These are phyloP conservation scores for Aureobasidium pullulans DNA, from an alignment of 2,329 filamentous ascomycete genomes.

Conservation along the genomic window DNA sequence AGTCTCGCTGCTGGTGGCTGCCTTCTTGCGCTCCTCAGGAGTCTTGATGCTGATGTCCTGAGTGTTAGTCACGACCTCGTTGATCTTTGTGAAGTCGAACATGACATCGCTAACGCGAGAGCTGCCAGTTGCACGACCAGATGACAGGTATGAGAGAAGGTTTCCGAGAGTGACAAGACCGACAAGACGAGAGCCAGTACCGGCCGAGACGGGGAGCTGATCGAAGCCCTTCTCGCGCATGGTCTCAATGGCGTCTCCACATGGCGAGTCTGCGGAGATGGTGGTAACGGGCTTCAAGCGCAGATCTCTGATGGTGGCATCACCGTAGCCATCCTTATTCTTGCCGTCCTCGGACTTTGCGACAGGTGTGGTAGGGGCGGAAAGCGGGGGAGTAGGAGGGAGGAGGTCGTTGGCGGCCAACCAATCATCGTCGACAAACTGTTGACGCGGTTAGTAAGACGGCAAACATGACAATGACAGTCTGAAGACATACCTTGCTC, in stretches of 20 bases:
- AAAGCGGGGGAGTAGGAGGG: slow-evolving; percentile 48
- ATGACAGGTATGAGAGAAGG: slow-evolving; percentile 81
- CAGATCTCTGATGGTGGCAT: slow-evolving; percentile 72
- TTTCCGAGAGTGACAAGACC: slow-evolving; percentile 94
- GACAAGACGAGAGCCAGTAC: slow-evolving; percentile 62
- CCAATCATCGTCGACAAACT: slow-evolving; percentile 98
- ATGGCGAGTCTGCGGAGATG: slow-evolving; percentile 61
- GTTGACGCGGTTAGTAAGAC: not conserved
- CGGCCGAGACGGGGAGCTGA: slow-evolving; percentile 77
- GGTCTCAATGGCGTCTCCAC: slow-evolving; percentile 85
- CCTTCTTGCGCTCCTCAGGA: slow-evolving; percentile 30
- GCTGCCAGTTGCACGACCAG: slow-evolving; percentile 66
- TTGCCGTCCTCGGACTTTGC: slow-evolving; percentile 31
- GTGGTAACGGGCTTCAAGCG: slow-evolving; percentile 92
- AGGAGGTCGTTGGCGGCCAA: slow-evolving; percentile 92
- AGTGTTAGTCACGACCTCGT: slow-evolving; percentile 86
- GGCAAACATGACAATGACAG: slow-evolving; percentile 1
- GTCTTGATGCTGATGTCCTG: slow-evolving; percentile 49
- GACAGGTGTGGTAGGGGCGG: slow-evolving; percentile 25
- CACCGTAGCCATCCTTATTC: slow-evolving; percentile 60
- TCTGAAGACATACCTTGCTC: slow-evolving; percentile 55
- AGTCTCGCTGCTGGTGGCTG: slow-evolving; percentile 18
- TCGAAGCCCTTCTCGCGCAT: slow-evolving; percentile 99
- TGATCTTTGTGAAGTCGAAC: slow-evolving; percentile 87
- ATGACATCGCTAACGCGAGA: slow-evolving; percentile 80